Evolutionary conservation across 2,329 filamentous ascomycete species (phyloP).

Genomic region (Hypoxylon sp.): DNA sequence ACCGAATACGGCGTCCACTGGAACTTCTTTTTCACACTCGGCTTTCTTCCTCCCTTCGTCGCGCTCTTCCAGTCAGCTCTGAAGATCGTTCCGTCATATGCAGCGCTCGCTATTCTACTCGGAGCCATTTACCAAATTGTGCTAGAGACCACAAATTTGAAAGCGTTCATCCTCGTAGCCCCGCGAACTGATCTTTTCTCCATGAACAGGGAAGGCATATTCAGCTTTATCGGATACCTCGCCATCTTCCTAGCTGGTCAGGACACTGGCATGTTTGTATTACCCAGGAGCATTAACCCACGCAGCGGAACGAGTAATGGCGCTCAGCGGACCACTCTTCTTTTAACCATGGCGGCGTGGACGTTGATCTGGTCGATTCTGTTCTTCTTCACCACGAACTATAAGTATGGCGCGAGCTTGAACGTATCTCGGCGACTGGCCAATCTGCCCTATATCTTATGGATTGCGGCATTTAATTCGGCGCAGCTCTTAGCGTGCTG

Average conservation of each 20-base stretch:
- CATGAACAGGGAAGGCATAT: constrained; percentile 95
- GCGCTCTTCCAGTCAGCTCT: constrained; percentile 84
- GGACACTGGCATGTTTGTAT: constrained; percentile 82
- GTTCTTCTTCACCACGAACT: constrained; percentile 78
- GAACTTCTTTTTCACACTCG: constrained; percentile 99
- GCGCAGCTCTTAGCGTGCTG: constrained; percentile 86
- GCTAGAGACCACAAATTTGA: constrained; percentile 83
- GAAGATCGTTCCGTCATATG: constrained; percentile 80
- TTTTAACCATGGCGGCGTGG: constrained; percentile 76
- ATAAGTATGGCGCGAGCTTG: constrained; percentile 78
- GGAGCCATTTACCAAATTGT: constrained; percentile 79
- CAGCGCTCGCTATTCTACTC: constrained; percentile 79
- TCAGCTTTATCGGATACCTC: constrained; percentile 93
- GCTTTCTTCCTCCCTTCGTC: constrained; percentile 88
- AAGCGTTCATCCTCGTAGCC: constrained; percentile 85
- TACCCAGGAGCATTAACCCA: constrained; percentile 71
- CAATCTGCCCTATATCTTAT: constrained; percentile 93
- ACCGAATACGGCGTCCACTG: constrained; percentile 98
- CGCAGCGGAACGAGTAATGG: constrained; percentile 60
- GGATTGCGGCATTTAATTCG: constrained; percentile 93
- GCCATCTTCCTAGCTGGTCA: constrained; percentile 95
- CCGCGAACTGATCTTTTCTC: constrained; percentile 84
- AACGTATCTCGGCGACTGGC: constrained; percentile 89
- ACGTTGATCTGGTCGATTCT: constrained; percentile 77
- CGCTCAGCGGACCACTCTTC: constrained; percentile 69